Evolutionary conservation across 768 basidiomycete genomes (phyloP).

Genomic region (Hericium coralloides): DNA sequence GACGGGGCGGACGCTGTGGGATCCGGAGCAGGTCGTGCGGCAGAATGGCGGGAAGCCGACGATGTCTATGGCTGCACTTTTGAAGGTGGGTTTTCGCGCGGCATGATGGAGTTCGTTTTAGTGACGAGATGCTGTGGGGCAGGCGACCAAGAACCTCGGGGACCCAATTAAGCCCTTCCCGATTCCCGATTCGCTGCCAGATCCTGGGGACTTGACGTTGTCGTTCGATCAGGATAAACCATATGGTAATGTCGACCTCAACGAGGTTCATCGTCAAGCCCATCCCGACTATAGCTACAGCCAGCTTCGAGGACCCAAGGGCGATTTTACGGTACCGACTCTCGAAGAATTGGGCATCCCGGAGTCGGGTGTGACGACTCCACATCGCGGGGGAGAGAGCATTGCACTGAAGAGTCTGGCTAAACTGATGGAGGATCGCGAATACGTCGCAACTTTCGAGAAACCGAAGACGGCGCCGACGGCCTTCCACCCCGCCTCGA

Average conservation of each 20-base stretch:
- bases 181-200: neutral
- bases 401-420: slow-evolving; percentile 15
- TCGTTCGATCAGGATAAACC: neutral
- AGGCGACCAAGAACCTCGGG: neutral
- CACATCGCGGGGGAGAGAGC: slow-evolving; percentile 23
- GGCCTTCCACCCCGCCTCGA: slow-evolving; percentile 17
- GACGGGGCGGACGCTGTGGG: slow-evolving; percentile 3
- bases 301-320: slow-evolving; percentile 8
- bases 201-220: neutral
- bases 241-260: neutral
- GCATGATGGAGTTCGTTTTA: neutral
- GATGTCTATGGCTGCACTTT: neutral
- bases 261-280: neutral
- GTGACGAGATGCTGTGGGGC: neutral
- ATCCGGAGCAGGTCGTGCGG: slow-evolving; percentile 4
- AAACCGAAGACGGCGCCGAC: slow-evolving; percentile 9
- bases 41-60: slow-evolving; percentile 1
- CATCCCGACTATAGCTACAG: neutral
- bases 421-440: slow-evolving; percentile 13
- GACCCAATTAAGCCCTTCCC: neutral
- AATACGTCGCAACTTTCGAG: slow-evolving; percentile 11
- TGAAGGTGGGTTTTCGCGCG: neutral
- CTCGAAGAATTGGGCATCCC: slow-evolving; percentile 12
- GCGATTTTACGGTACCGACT: slow-evolving; percentile 19
- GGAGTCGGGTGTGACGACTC: slow-evolving; percentile 15